These are phyloP conservation scores for Phoenix roebelenii DNA, from an alignment of 176 grass and related monocot species.

Conservation along the genomic window DNA sequence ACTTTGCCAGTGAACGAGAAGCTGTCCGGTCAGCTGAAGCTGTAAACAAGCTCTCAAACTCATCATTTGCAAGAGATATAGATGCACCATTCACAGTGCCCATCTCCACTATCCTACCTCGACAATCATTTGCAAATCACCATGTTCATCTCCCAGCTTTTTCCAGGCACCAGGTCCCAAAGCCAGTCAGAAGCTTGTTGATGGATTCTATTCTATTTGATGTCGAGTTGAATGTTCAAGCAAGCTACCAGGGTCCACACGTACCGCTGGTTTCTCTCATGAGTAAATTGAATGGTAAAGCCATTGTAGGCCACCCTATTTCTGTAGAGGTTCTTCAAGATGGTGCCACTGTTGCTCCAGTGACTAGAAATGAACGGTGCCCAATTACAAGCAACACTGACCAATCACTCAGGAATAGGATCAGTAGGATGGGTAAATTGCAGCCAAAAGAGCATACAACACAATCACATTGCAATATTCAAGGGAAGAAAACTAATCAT, in stretches of 20 bases:
- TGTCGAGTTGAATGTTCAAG: constrained; percentile 68
- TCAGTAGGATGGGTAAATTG: constrained; percentile 13
- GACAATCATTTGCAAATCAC: constrained; percentile 28
- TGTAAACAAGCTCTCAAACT: constrained; percentile 27
- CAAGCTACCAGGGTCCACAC: constrained; percentile 54
- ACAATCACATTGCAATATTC: constrained; percentile 3
- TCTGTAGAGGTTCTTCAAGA: constrained; percentile 59
- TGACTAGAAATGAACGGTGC: constrained; percentile 24
- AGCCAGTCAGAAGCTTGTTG: constrained; percentile 42
- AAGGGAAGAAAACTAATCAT: constrained; percentile 28
- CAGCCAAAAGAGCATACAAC: constrained; percentile 11
- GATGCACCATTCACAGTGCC: constrained; percentile 16
- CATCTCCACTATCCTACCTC: constrained; percentile 21
- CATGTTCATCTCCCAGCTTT: constrained; percentile 24
- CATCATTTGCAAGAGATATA: constrained; percentile 14
- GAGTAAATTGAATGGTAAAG: constrained; percentile 87
- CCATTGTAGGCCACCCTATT: constrained; percentile 69
- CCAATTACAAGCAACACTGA: constrained; percentile 34
- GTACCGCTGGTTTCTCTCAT: constrained; percentile 85
- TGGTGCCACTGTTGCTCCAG: constrained; percentile 19
- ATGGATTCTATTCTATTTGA: constrained; percentile 49
- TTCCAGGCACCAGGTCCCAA: constrained; percentile 24
- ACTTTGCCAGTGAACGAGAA: constrained; percentile 14
- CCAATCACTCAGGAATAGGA: constrained; percentile 33
- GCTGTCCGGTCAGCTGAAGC: constrained; percentile 27